A percentile compares a stretch with the other conserved stretches of the same genome.
These are phyloP conservation scores for Aspergillus ostianus DNA, from an alignment of 495 filamentous ascomycete genomes.

Conservation along the genomic window DNA sequence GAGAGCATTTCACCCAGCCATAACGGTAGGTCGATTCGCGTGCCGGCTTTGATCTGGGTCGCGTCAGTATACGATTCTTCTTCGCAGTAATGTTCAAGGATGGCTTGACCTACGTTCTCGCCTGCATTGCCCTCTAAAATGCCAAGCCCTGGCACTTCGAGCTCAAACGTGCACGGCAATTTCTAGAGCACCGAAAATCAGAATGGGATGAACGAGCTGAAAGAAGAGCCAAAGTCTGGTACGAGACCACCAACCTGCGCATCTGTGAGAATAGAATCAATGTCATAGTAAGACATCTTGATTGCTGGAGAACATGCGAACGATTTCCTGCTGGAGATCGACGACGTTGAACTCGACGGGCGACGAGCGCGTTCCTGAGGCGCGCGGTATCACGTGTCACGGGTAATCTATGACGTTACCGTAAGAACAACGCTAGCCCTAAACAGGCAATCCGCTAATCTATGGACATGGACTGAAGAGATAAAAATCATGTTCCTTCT, in stretches of 20 bases:
- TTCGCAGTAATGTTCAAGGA: background rate
- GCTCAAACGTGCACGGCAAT: constrained; percentile 90
- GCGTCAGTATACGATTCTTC: constrained; percentile 9
- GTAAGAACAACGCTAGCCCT: background rate
- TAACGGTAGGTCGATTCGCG: constrained; percentile 78
- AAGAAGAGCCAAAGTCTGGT: background rate
- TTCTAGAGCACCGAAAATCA: constrained; percentile 55
- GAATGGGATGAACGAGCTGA: background rate
- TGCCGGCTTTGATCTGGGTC: constrained; percentile 70
- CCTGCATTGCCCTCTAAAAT: constrained; percentile 79
- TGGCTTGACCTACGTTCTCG: constrained; percentile 48
- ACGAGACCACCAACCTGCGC: constrained; percentile 59
- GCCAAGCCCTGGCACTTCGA: constrained; percentile 82
- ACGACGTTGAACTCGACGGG: background rate
- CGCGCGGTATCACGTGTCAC: background rate
- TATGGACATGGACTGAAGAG: too few species aligned
- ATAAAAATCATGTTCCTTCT: too few species aligned
- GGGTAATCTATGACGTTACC: background rate
- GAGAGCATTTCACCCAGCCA: constrained; percentile 98
- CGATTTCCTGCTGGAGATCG: background rate
- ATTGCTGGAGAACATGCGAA: background rate
- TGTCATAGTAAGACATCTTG: constrained; percentile 83
- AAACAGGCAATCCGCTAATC: background rate
- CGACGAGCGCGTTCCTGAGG: too few species aligned
- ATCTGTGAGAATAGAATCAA: constrained; percentile 91